Evolutionary conservation across 2,329 filamentous ascomycete species (phyloP), one percentile per base, ranked within the genome.

Genomic region (Fonsecaea pedrosoi): DNA sequence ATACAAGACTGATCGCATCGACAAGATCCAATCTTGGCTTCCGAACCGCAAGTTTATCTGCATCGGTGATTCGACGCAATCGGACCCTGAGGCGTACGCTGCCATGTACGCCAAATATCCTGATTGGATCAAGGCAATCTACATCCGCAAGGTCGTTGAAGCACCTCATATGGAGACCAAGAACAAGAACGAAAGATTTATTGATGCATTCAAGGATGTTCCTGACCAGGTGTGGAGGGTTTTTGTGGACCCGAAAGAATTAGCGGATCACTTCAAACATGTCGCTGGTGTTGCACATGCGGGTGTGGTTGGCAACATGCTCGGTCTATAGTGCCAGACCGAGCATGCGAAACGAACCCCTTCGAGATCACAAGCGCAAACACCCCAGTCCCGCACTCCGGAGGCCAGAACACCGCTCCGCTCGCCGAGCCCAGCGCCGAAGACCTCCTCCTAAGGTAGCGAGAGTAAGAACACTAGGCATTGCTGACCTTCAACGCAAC

Each of bases 31-130:
- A 72, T 78, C 80, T 0, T 95, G 91, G 91, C 83, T 97, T 57
- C 94, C 94, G 0, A 84, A 85, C 72, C 84, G 91, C 67, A 91
- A 90, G 73, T 89, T 96, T 80, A 87, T 98, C 69, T 89, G 89
- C 72, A 89, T 98, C 70, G 94, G 94, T 0, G 94, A 98, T 78
- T 94, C 90, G 45, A 97, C 94, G 0, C 94, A 97, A 78, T 90
- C 87, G 32, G 94, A 98, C 73, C 94, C 94, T 0, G 94, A 98
- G 77, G 87, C 92, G 0, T 98, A 97, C 75, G 94, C 89, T 34
- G 89, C 94, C 72, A 88, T 92, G 78, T 93, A 85, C 69, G 77
- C 88, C 60, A 83, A 84, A 57, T 86, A 89, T 69, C 89, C 89
- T 0, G 87, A 85, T 6, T 97, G 93, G 92, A 87, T 97, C 68